Conservation (phyloP, 2,329 filamentous ascomycete genomes). For the Monilinia laxa region DNA sequence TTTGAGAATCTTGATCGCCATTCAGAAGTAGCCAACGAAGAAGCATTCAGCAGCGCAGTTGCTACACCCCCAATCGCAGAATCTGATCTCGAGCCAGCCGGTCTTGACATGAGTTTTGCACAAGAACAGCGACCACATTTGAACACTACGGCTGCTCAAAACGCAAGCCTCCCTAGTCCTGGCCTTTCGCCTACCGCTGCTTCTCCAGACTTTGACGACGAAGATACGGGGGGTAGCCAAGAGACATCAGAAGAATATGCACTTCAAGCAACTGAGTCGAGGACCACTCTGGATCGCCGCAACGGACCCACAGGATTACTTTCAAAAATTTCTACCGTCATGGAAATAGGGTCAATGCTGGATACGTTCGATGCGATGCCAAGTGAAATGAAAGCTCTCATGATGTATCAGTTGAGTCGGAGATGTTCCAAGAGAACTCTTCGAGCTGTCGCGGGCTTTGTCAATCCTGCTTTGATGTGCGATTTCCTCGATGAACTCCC, state of each 20-base stretch:
- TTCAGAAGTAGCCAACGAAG: slow-evolving; percentile 43
- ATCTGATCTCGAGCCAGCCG: slow-evolving; percentile 63
- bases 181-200: slow-evolving; percentile 89
- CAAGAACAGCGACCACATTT: slow-evolving; percentile 53
- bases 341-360: slow-evolving; percentile 83
- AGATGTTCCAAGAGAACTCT: slow-evolving; percentile 85
- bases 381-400: slow-evolving; percentile 86
- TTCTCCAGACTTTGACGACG: slow-evolving; percentile 56
- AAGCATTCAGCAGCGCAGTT: slow-evolving; percentile 59
- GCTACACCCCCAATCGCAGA: slow-evolving; percentile 77
- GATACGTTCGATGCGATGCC: slow-evolving; percentile 91
- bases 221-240: slow-evolving; percentile 41
- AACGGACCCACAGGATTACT: slow-evolving; percentile 36
- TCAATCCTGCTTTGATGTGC: slow-evolving; percentile 92
- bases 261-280: slow-evolving; percentile 43
- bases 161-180: slow-evolving; percentile 91
- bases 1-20: slow-evolving; percentile 35
- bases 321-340: slow-evolving; percentile 46
- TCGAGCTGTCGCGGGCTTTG: slow-evolving; percentile 83
- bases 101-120: slow-evolving; percentile 50
- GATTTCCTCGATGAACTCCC: slow-evolving; percentile 87
- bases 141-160: slow-evolving; percentile 72
- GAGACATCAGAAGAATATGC: slow-evolving; percentile 31
- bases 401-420: slow-evolving; percentile 94
- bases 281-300: slow-evolving; percentile 36